phyloP scores from a whole-genome alignment of 1,284 basidiomycete genomes.

The Sparassis latifolia region DNA sequence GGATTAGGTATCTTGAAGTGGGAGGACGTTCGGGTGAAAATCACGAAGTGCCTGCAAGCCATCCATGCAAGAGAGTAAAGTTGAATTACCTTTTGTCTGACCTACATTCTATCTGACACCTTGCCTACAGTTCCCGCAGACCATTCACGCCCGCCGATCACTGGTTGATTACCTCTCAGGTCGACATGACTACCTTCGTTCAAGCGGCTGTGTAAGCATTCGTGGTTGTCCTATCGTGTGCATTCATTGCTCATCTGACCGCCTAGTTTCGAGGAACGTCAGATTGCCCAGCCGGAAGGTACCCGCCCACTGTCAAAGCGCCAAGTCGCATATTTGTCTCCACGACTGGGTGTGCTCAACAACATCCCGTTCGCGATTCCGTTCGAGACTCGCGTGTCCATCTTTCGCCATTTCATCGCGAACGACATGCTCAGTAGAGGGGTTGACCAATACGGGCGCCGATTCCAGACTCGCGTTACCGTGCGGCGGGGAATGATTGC shows the following conservation, averaged over 20 bases:
- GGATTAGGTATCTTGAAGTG: constrained; percentile 43
- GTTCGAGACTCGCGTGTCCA: constrained; percentile 84
- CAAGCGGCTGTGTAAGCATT: constrained; percentile 76
- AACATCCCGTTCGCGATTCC: constrained; percentile 97
- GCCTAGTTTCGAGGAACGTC: constrained; percentile 52
- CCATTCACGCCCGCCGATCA: constrained; percentile 78
- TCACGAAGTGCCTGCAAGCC: constrained; percentile 72
- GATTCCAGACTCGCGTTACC: constrained; percentile 41
- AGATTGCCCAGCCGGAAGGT: constrained; percentile 31
- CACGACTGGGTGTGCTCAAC: constrained; percentile 86
- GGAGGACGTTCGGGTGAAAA: constrained; percentile 61
- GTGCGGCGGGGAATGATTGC: constrained; percentile 76
- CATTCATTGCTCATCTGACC: neutral
- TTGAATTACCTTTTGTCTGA: neutral
- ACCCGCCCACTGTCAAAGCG: constrained; percentile 53
- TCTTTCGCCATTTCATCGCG: constrained; percentile 81
- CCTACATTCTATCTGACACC: neutral
- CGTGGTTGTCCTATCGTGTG: neutral
- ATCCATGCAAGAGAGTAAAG: constrained; percentile 85
- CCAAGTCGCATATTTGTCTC: constrained; percentile 70
- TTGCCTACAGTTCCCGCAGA: constrained; percentile 59
- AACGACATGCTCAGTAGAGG: constrained; percentile 41
- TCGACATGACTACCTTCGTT: constrained; percentile 83
- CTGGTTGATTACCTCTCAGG: constrained; percentile 79
- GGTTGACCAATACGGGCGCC: constrained; percentile 14